Evolutionary conservation across 371 early-diverging fungal genomes (phyloP).

Genomic region (Amoeboaphelidium occidentale): DNA sequence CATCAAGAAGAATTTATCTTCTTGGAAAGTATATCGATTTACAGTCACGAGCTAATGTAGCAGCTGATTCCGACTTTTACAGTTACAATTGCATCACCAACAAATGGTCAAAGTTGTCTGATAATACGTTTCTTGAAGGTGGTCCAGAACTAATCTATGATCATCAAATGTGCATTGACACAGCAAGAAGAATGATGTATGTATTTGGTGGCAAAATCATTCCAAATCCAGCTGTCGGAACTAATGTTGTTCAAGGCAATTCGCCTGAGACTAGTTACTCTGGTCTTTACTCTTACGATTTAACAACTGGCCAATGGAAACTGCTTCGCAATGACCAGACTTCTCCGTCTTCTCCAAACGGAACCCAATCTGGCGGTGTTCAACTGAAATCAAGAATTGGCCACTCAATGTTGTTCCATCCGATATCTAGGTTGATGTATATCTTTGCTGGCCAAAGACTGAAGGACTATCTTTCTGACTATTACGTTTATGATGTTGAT

Average conservation of each 20-base stretch:
- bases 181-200: conserved; percentile 35
- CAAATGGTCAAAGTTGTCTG: conserved; percentile 45
- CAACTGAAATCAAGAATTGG: conserved; percentile 54
- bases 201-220: conserved; percentile 58
- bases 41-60: conserved; percentile 24
- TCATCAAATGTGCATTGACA: conserved; percentile 79
- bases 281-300: conserved; percentile 56
- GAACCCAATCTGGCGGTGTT: background rate
- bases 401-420: conserved; percentile 69
- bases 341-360: conserved; percentile 2
- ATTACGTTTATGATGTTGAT: conserved; percentile 53
- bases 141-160: conserved; percentile 80
- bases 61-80: conserved; percentile 59
- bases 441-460: conserved; percentile 71
- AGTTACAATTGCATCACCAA: conserved; percentile 37
- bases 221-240: background rate
- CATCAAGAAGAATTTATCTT: conserved; percentile 39
- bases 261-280: conserved; percentile 23
- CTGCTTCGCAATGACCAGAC: conserved; percentile 25
- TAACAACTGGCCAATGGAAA: conserved; percentile 31
- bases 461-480: conserved; percentile 40
- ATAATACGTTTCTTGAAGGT: conserved; percentile 47
- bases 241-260: conserved; percentile 25
- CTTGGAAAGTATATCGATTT: conserved; percentile 68
- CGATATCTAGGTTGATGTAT: conserved; percentile 36